These are phyloP conservation scores for Alternaria burnsii DNA, from an alignment of 2,329 filamentous ascomycete species.

Conservation along the genomic window DNA sequence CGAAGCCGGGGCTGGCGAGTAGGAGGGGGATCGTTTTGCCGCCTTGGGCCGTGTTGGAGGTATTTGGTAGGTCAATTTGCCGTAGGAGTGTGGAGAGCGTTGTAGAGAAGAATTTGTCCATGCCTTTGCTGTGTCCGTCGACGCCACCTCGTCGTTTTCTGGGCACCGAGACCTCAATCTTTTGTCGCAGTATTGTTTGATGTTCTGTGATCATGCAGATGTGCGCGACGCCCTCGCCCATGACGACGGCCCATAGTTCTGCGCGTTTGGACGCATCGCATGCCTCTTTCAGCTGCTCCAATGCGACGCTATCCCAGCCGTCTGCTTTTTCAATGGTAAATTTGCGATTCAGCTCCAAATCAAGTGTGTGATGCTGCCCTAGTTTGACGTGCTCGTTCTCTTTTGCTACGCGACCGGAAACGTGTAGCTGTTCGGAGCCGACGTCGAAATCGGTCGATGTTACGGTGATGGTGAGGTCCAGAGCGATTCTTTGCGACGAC, in stretches of 20 bases:
- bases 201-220: slow-evolving; percentile 84
- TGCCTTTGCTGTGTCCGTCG: slow-evolving; percentile 73
- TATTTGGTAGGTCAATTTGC: slow-evolving; percentile 72
- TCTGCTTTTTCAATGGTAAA: slow-evolving; percentile 85
- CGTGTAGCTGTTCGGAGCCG: slow-evolving; percentile 72
- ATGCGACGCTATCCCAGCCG: slow-evolving; percentile 90
- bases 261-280: slow-evolving; percentile 80
- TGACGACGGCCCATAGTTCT: slow-evolving; percentile 87
- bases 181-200: slow-evolving; percentile 77
- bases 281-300: slow-evolving; percentile 79
- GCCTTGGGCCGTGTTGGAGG: slow-evolving; percentile 49
- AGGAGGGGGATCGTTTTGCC: slow-evolving; percentile 68
- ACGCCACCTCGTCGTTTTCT: slow-evolving; percentile 70
- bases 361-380: slow-evolving; percentile 75
- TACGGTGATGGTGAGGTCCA: slow-evolving; percentile 70
- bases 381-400: slow-evolving; percentile 74
- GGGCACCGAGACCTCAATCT: slow-evolving; percentile 72
- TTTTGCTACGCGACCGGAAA: slow-evolving; percentile 70
- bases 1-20: slow-evolving; percentile 88
- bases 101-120: slow-evolving; percentile 80
- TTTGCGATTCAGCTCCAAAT: slow-evolving; percentile 85
- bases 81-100: slow-evolving; percentile 78
- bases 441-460: slow-evolving; percentile 74
- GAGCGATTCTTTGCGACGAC: slow-evolving; percentile 69
- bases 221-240: slow-evolving; percentile 88